Evolutionary conservation across 352 stramenopile genomes (phyloP).

Genomic region (Phytophthora palmivora): DNA sequence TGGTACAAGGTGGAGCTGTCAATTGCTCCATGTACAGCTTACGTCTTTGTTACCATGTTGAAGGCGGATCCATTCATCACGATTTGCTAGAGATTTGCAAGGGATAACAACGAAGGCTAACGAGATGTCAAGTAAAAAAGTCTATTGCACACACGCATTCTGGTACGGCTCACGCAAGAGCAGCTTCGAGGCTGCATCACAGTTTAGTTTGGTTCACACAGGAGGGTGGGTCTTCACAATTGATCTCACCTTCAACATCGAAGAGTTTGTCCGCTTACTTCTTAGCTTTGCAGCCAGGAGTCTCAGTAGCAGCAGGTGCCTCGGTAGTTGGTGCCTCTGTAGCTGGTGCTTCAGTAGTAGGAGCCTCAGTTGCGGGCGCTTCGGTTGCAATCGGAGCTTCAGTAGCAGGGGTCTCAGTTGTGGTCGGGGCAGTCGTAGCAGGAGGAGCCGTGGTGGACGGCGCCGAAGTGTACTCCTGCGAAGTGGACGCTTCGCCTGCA

Average conservation of each 20-base stretch:
- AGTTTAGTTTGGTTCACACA: conserved; percentile 22
- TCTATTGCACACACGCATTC: conserved; percentile 29
- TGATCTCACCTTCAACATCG: conserved; percentile 6
- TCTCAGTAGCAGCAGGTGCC: conserved; percentile 2
- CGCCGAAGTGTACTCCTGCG: conserved; percentile 15
- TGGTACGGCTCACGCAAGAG: conserved; percentile 22
- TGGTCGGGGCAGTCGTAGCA: conserved; percentile 15
- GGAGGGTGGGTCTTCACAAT: not conserved
- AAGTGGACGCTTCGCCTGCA: conserved; percentile 20
- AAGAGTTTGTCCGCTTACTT: conserved; percentile 20
- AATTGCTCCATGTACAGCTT: too few species aligned
- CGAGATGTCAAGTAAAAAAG: conserved; percentile 20
- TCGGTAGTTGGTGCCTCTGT: not conserved
- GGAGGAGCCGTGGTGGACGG: conserved; percentile 15
- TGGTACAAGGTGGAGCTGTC: too few species aligned
- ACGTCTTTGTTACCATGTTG: not conserved
- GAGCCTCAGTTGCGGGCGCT: not conserved
- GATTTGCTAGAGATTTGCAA: conserved; percentile 32
- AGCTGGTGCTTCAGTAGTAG: not conserved
- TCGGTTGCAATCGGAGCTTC: not conserved
- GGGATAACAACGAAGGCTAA: conserved; percentile 7
- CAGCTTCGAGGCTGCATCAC: conserved; percentile 16
- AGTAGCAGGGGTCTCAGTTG: not conserved
- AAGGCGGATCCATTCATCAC: not conserved
- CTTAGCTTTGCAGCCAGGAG: conserved; percentile 29